phyloP scores from a whole-genome alignment of 345 rosid genomes.

The Ricinus communis region DNA sequence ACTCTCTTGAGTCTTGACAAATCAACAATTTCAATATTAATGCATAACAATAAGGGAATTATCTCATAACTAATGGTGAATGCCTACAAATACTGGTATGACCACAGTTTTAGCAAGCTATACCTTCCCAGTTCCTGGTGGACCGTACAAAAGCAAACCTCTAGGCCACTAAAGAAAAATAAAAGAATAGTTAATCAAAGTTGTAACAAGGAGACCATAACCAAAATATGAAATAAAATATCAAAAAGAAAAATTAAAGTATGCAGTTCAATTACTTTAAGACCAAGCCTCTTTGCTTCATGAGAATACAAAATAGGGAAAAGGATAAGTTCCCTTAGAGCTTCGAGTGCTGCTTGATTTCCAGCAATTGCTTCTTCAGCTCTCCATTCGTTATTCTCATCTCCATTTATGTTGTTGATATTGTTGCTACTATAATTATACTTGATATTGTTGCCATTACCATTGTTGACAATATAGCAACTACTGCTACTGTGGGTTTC shows the following conservation, averaged over 20 bases:
- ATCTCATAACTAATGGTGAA: background rate
- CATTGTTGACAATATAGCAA: too few species aligned
- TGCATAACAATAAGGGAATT: background rate
- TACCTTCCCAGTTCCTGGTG: slow-evolving; percentile 98
- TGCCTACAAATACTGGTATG: background rate
- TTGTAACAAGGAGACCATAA: background rate
- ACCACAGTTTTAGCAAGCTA: background rate
- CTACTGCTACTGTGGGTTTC: background rate
- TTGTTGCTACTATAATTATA: too few species aligned
- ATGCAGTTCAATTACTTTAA: slow-evolving; percentile 43
- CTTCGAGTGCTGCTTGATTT: slow-evolving; percentile 67
- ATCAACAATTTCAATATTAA: background rate
- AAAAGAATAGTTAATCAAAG: background rate
- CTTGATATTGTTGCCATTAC: too few species aligned
- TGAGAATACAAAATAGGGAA: slow-evolving; percentile 67
- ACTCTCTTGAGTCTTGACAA: background rate
- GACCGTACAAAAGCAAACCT: slow-evolving; percentile 85
- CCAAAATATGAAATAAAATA: slow-evolving; percentile 8
- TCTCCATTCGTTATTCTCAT: slow-evolving; percentile 12
- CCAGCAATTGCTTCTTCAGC: slow-evolving; percentile 87
- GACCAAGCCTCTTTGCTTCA: slow-evolving; percentile 76
- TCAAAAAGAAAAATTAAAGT: background rate
- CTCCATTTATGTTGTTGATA: background rate
- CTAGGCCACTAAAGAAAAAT: slow-evolving; percentile 63
- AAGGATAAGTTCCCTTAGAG: slow-evolving; percentile 78